Conservation (phyloP, 2,329 filamentous ascomycete species). For the Nannizziopsis barbatae region DNA sequence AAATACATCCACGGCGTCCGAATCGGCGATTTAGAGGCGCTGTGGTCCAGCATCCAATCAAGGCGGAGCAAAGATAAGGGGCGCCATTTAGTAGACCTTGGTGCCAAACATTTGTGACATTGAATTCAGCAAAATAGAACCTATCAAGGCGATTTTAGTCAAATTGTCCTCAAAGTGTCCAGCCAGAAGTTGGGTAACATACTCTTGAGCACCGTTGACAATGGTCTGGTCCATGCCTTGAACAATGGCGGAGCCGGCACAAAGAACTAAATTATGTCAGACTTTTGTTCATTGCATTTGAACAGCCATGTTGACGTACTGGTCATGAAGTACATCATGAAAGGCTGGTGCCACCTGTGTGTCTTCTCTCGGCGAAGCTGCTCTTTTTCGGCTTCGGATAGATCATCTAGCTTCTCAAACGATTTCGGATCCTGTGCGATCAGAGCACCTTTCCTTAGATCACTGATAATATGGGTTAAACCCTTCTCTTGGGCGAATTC, state of each 20-base stretch:
- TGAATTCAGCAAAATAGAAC: conserved; percentile 13
- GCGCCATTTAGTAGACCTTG: conserved; percentile 33
- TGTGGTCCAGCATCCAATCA: conserved; percentile 48
- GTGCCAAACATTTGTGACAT: conserved; percentile 11
- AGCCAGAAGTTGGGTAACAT: neutral
- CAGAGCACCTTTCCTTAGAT: conserved; percentile 46
- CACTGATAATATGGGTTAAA: conserved; percentile 46
- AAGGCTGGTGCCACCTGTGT: conserved; percentile 36
- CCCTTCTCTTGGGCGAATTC: conserved; percentile 44
- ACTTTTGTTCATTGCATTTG: neutral
- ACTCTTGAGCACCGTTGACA: conserved; percentile 29
- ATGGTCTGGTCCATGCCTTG: conserved; percentile 41
- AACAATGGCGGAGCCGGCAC: conserved; percentile 41
- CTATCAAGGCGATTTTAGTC: conserved; percentile 1
- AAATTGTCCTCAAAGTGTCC: neutral
- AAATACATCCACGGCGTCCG: conserved; percentile 50
- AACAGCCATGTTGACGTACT: conserved; percentile 1
- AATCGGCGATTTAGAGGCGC: conserved; percentile 47
- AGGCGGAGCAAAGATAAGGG: conserved; percentile 25
- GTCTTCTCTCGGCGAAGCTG: conserved; percentile 33
- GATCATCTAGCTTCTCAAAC: conserved; percentile 51
- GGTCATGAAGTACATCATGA: conserved; percentile 35
- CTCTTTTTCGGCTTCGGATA: conserved; percentile 41
- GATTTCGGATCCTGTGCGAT: conserved; percentile 58
- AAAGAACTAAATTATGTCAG: conserved; percentile 28